Conservation (phyloP, 768 basidiomycete species). For the Holtermanniella nyarrowii region DNA sequence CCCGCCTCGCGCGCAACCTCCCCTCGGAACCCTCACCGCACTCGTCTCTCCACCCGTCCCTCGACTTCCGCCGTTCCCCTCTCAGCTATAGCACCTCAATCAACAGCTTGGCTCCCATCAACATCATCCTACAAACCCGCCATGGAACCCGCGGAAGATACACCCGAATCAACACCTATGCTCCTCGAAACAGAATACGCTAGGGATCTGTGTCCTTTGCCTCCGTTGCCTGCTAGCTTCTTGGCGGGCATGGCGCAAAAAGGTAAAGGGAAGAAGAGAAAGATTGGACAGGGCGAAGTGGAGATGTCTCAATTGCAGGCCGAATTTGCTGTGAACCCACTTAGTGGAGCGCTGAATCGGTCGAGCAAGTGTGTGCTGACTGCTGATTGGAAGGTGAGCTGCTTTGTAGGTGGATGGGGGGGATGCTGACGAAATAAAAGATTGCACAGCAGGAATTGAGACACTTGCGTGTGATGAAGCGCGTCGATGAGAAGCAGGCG, state of each 20-base stretch:
- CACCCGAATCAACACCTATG: constrained; percentile 9
- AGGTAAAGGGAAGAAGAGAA: constrained; percentile 12
- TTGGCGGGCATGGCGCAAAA: constrained; percentile 6
- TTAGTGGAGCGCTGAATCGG: constrained; percentile 25
- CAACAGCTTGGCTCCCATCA: neutral
- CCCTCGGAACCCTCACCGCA: neutral
- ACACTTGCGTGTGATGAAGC: constrained; percentile 67
- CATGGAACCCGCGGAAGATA: constrained; percentile 2
- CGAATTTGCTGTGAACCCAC: constrained; percentile 27
- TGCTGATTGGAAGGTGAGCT: constrained; percentile 15
- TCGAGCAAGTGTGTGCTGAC: constrained; percentile 36
- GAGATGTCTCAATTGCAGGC: constrained; percentile 27
- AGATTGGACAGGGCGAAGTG: neutral
- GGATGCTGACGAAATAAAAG: constrained; percentile 42
- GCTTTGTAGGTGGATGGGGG: neutral
- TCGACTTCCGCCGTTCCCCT: constrained; percentile 2
- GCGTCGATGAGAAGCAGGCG: constrained; percentile 71
- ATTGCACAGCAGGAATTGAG: constrained; percentile 70
- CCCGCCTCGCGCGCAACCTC: neutral
- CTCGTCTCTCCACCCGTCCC: neutral
- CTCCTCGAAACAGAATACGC: constrained; percentile 28
- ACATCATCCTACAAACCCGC: constrained; percentile 5
- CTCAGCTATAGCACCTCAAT: neutral
- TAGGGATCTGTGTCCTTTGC: constrained; percentile 19
- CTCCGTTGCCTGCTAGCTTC: constrained; percentile 15